Evolutionary conservation across 768 basidiomycete species (phyloP), one percentile per base, ranked within the genome.

Genomic region (Auricularia cornea): DNA sequence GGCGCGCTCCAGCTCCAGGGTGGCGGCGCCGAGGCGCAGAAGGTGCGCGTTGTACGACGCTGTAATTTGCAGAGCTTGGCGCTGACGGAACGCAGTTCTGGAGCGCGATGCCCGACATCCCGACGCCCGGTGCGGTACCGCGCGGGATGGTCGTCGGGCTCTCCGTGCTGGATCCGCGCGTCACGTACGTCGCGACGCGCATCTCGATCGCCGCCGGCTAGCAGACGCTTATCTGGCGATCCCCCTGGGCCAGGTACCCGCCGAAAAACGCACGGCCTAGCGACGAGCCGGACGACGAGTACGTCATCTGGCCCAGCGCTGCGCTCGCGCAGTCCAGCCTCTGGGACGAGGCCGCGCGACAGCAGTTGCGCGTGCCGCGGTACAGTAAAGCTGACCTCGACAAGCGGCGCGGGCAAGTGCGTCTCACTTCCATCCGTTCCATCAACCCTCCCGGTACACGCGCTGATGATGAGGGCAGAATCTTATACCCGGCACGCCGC

Each of bases 341-440:
- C 12, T 96, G 94, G 94, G 83, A 89, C 30, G 81, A 84, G 48
- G 68, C 73, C 8, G 67, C 75, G 3, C 81, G 92, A 38, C 74
- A 78, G 30, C 69, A 70, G 4, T 72, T 93, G 8, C 76, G 78
- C 52, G 84, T 81, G 61, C 89, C 89, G 0, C 81, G 80, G 29
- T 94, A 82, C 74, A 87, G 84, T 72, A 93, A 94, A 74, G 86
- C 87, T 68, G 90, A 96, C 66, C 73, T 98, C 20, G 95, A 99
- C 66, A 81, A 84, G n/a, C 81, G 96, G 52, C 81, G 90, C 16
- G 80, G 88, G 11, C 81, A 89, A 77, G 94, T 90, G 69, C 62
- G 71, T 64, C 28, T 18, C 52, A n/a, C n/a, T n/a, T n/a, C n/a
- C n/a, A n/a, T n/a, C n/a, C n/a, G n/a, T 33, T 62, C 40, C 20